A percentile compares a stretch with the other conserved stretches of the same genome.
These are phyloP conservation scores for Dipteronia dyeriana DNA, from an alignment of 345 rosid species.

Conservation along the genomic window DNA sequence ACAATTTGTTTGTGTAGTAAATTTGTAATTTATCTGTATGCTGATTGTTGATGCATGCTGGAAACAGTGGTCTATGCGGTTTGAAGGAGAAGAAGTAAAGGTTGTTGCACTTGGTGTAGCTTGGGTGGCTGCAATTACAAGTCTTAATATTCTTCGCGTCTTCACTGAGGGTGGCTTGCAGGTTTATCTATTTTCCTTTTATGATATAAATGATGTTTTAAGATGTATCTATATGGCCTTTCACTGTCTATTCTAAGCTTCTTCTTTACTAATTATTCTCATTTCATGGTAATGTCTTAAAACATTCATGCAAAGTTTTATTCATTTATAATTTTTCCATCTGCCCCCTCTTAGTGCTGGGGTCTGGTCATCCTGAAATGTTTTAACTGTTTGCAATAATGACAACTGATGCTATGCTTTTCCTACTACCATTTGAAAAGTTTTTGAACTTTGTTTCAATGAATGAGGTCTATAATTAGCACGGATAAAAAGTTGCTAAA, in stretches of 20 bases:
- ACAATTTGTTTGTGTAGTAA: neutral
- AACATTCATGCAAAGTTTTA: neutral
- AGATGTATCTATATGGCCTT: neutral
- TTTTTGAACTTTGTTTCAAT: neutral
- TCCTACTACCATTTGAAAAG: neutral
- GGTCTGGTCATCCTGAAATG: neutral
- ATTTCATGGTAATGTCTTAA: neutral
- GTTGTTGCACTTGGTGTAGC: slow-evolving; percentile 79
- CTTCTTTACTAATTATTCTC: neutral
- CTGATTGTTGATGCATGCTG: slow-evolving; percentile 31
- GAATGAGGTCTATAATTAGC: neutral
- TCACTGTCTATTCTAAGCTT: neutral
- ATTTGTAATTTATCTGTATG: slow-evolving; percentile 13
- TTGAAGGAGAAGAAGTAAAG: slow-evolving; percentile 97
- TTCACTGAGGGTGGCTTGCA: slow-evolving; percentile 93
- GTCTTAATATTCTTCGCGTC: slow-evolving; percentile 84
- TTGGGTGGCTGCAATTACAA: slow-evolving; percentile 97
- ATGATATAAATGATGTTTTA: neutral
- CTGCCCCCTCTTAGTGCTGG: neutral
- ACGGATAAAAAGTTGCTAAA: neutral
- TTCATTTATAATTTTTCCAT: neutral
- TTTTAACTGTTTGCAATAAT: neutral
- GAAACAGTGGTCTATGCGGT: slow-evolving; percentile 94
- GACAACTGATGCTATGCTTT: neutral
- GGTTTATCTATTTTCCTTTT: slow-evolving; percentile 45